Conservation (phyloP, 2,329 filamentous ascomycete genomes). For the Calonectria crousiana region DNA sequence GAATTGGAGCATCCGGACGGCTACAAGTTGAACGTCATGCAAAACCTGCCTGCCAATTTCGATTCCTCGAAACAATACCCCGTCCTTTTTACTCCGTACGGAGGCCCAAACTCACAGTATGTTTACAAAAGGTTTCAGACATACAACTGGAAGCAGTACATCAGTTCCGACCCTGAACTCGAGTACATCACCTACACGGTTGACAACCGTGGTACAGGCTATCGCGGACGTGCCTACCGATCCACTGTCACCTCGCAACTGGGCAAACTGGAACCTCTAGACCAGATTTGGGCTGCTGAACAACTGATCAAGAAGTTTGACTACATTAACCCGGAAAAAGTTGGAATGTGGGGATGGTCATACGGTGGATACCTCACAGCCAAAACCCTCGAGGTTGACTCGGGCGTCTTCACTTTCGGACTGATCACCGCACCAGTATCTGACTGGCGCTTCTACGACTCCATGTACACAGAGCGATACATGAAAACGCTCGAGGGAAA, state of each 20-base stretch:
- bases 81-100: conserved; percentile 75
- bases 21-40: conserved; percentile 72
- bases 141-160: conserved; percentile 71
- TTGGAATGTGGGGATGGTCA: conserved; percentile 78
- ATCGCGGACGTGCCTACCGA: conserved; percentile 73
- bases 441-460: conserved; percentile 80
- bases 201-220: conserved; percentile 76
- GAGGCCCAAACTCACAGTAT: conserved; percentile 73
- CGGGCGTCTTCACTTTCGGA: conserved; percentile 71
- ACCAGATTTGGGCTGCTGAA: conserved; percentile 76
- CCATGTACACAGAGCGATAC: conserved; percentile 79
- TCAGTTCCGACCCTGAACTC: conserved; percentile 75
- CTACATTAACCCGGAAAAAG: conserved; percentile 69
- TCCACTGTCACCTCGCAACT: conserved; percentile 69
- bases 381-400: conserved; percentile 74
- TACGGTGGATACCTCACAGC: conserved; percentile 75
- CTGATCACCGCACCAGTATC: conserved; percentile 75
- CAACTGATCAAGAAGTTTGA: conserved; percentile 61
- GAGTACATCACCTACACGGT: conserved; percentile 76
- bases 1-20: conserved; percentile 73
- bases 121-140: conserved; percentile 68
- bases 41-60: conserved; percentile 74
- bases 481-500: conserved; percentile 74
- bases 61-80: conserved; percentile 73
- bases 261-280: conserved; percentile 72